Conservation (phyloP, 441 rosid species). For the Pelargonium fulgidum region DNA sequence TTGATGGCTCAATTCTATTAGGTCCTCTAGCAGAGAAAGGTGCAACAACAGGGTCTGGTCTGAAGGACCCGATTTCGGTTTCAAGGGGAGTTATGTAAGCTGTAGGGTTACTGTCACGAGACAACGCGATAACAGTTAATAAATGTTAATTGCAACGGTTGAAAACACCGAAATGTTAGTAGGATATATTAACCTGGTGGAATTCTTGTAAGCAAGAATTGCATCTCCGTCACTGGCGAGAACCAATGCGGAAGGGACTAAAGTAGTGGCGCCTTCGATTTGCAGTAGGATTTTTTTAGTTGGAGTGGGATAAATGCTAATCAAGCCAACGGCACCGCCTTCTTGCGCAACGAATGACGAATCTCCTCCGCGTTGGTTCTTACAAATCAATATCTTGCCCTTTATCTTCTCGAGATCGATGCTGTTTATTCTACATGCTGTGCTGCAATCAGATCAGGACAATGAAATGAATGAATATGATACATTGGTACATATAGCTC, state of each 20-base stretch:
- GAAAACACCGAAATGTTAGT: too few relatives aligned
- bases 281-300: neutral
- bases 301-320: neutral
- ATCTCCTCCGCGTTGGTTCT: neutral
- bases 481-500: neutral
- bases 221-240: neutral
- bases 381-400: neutral
- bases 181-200: neutral
- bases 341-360: neutral
- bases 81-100: neutral
- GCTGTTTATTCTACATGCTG: too few relatives aligned
- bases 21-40: neutral
- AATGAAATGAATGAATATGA: too few relatives aligned
- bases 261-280: neutral
- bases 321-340: neutral
- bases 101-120: neutral
- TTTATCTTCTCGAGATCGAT: neutral
- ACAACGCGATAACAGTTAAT: neutral
- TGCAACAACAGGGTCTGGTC: neutral
- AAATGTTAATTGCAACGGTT: too few relatives aligned
- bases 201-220: slow-evolving; percentile 3
- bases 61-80: neutral
- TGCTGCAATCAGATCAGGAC: too few relatives aligned
- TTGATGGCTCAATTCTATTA: neutral
- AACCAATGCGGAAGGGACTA: neutral